phyloP scores from a whole-genome alignment of 257 asterid species.

The Fraxinus americana region DNA sequence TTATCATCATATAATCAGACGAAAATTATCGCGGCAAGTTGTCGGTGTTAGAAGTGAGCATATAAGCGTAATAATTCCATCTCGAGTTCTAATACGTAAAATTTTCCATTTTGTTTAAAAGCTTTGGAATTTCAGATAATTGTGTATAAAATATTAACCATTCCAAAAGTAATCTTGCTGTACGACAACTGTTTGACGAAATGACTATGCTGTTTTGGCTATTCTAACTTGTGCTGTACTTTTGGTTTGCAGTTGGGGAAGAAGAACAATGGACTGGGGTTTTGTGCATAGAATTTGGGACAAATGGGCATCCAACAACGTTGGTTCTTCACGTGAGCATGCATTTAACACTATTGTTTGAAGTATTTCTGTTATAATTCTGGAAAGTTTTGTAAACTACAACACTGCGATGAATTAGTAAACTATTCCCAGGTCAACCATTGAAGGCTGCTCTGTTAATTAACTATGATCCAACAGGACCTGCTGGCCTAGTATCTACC shows the following conservation, averaged over 20 bases:
- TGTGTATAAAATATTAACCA: neutral
- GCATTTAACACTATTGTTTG: constrained; percentile 11
- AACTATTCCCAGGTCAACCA: constrained; percentile 49
- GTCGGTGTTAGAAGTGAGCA: neutral
- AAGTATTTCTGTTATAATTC: neutral
- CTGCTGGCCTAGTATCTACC: constrained; percentile 86
- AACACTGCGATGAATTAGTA: neutral
- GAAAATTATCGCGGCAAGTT: neutral
- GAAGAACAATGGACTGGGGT: constrained; percentile 75
- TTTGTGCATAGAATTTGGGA: constrained; percentile 75
- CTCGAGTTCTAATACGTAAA: neutral
- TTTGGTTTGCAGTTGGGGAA: constrained; percentile 27
- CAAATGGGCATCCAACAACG: constrained; percentile 67
- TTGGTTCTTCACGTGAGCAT: constrained; percentile 66
- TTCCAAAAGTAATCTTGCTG: neutral
- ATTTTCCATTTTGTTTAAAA: neutral
- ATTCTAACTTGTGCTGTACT: constrained; percentile 4
- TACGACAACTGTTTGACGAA: constrained; percentile 32
- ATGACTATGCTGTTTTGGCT: constrained; percentile 16
- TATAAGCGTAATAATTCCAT: neutral
- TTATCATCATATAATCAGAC: neutral
- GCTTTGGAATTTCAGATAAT: neutral
- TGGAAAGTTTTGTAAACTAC: no score
- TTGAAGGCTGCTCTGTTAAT: constrained; percentile 78
- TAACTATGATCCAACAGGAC: constrained; percentile 86